Evolutionary conservation across 305 asterid species (phyloP), one percentile per base, ranked within the genome.

Genomic region (Fraxinus ornus): DNA sequence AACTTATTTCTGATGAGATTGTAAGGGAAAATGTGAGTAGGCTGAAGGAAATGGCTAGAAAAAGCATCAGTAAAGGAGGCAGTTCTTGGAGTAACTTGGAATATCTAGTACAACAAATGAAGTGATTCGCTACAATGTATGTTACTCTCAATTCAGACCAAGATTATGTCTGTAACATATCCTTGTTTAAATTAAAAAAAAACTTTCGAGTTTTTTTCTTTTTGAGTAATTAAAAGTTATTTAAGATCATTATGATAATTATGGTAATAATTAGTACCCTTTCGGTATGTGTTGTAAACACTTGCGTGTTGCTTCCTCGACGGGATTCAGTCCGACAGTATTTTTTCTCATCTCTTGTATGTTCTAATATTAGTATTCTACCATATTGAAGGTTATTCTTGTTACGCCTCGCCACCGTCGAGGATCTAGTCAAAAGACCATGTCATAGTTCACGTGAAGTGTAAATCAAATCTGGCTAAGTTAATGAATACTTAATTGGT

Each of bases 51-150:
- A 73, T 84, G 84, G 92, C 90, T 32, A 78, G 81, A 52, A 76
- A 86, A 49, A 89, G 90, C 73, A 52, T 85, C 0, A 21, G 39
- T 44, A 15, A 85, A 70, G 92, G 88, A 44, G 90, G 91, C 3
- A 81, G 90, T 79, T 87, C 93, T 26, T 62, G 60, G 22, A 26
- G 19, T 39, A 80, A 86, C 71, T 75, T 91, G 28, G 83, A 85
- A 28, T 77, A 24, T 86, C 33, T 87, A 17, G 79, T 83, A 0
- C 30, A 79, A n/a, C 89, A 87, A 37, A 83, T 88, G 86, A 88
- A 83, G 74, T 52, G 52, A 49, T 33, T 71, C 30, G 52, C 71
- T 4, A 49, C n/a, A 13, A 21, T 7, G 62, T 44, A 6, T 30
- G 19, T 2, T 10, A 32, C 33, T 26, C 15, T 66, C 33, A 66